Base-by-base conservation (phyloP, 2,329 filamentous ascomycete genomes). In the Aurifilum marmelostoma region DNA sequence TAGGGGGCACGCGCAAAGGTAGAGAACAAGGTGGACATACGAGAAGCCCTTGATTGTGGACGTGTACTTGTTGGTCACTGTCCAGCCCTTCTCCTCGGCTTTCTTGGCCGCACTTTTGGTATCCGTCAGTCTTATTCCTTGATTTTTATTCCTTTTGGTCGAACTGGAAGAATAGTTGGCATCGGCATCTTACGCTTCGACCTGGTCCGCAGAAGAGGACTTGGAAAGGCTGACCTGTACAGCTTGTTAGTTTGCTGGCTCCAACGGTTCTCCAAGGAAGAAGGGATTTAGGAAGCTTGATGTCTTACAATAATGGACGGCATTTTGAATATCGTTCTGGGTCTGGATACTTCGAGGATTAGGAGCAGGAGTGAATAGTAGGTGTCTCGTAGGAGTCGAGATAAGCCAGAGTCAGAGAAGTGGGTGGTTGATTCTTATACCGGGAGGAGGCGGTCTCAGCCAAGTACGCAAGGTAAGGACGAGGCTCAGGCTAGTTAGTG, bases 41-140 rank as follows among this genome's bases (percentile, higher is more conserved):
- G 92, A 90, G 84, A 97, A 97, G 69, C 91, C 94, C 84, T 95
- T 97, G 86, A 97, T 94, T 75, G 97, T 82, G 71, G 83, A 90
- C 43, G 66, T 71, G 85, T 93, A 97, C 79, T 96, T 92, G 75
- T 96, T 89, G 67, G 83, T 88, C 82, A 98, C 96, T 80, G 88
- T 89, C 78, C 94, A 95, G 77, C 95, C 95, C 78, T 95, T 88
- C 56, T 91, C 86, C 70, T 79, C 82, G 74, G 90, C 92, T 69
- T 90, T 83, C 79, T 94, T 83, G 89, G 97, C 97, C 71, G 92
- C 91, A 65, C 92, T 94, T 75, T 56, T 21, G 16, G 21, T 24
- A 14, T 32, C 43, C 37, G 58, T 61, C 29, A 63, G 34, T 56
- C 21, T 50, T 4, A 34, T 8, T 24, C 16, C 11, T 16, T 39